Evolutionary conservation across 305 asterid genomes (phyloP).

Genomic region (Euphrasia arctica): DNA sequence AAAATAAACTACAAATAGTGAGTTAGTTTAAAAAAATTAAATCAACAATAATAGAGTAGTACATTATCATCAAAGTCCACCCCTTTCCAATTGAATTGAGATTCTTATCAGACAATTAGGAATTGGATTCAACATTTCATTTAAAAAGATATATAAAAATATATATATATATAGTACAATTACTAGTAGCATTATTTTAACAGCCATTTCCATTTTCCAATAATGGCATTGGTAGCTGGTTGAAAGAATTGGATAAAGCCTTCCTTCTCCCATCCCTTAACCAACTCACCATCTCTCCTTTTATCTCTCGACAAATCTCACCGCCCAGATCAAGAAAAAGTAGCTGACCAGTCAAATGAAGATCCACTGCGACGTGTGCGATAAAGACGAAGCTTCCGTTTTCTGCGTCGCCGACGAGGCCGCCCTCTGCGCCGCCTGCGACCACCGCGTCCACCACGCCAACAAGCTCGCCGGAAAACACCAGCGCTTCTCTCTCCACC

Average conservation of each 20-base stretch:
- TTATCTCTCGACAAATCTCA: conserved; percentile 26
- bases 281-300: not conserved
- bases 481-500: conserved; percentile 72
- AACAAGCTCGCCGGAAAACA: conserved; percentile 91
- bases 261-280: not conserved
- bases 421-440: conserved; percentile 80
- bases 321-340: not conserved
- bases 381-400: conserved; percentile 55
- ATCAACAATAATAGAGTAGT: no score
- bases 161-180: no score
- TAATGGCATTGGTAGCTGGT: conserved; percentile 6
- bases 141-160: no score
- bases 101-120: no score
- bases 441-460: conserved; percentile 96
- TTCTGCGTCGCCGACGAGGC: conserved; percentile 92
- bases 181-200: not conserved
- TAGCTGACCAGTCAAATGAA: conserved; percentile 41
- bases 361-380: conserved; percentile 91
- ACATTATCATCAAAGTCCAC: no score
- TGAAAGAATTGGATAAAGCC: conserved; percentile 15
- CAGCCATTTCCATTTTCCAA: conserved; percentile 14
- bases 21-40: no score
- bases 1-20: no score
- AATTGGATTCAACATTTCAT: no score
- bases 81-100: no score